These are phyloP conservation scores for Botrytis paeoniae DNA, from an alignment of 2,329 filamentous ascomycete species.

Conservation along the genomic window DNA sequence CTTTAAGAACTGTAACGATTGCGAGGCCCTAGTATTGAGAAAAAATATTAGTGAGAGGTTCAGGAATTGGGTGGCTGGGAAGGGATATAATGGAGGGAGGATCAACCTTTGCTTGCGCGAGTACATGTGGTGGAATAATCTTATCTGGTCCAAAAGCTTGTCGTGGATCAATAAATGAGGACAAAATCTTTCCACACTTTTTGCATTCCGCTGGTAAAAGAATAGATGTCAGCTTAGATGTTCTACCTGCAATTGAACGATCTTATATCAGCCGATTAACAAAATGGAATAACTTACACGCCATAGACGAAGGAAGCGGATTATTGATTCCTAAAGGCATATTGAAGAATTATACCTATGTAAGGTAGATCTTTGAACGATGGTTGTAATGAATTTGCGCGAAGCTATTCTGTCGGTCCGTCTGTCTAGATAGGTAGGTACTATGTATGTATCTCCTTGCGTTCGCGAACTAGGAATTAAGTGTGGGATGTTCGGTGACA, in stretches of 20 bases:
- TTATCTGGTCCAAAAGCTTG: conserved; percentile 96
- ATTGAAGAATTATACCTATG: conserved; percentile 11
- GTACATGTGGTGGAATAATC: conserved; percentile 86
- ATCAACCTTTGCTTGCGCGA: conserved; percentile 83
- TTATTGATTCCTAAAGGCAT: conserved; percentile 61
- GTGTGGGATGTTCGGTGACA: background rate
- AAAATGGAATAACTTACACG: conserved; percentile 52
- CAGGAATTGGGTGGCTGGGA: background rate
- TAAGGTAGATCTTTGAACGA: background rate
- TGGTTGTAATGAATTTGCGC: conserved; percentile 10
- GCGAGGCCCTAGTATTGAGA: conserved; percentile 62
- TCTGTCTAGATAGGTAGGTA: background rate
- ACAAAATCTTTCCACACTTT: conserved; percentile 93
- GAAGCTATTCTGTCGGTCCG: background rate
- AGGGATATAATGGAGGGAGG: background rate
- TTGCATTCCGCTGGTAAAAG: conserved; percentile 78
- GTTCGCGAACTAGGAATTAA: conserved; percentile 3
- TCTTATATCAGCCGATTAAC: conserved; percentile 21
- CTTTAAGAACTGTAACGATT: conserved; percentile 82
- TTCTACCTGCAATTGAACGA: background rate
- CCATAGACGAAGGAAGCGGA: conserved; percentile 63
- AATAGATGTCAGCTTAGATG: conserved; percentile 19
- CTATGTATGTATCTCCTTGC: background rate
- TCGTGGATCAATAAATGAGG: conserved; percentile 89
- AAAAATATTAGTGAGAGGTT: conserved; percentile 15